Conservation (phyloP, 306 rosid species). For the Fagus sylvatica region DNA sequence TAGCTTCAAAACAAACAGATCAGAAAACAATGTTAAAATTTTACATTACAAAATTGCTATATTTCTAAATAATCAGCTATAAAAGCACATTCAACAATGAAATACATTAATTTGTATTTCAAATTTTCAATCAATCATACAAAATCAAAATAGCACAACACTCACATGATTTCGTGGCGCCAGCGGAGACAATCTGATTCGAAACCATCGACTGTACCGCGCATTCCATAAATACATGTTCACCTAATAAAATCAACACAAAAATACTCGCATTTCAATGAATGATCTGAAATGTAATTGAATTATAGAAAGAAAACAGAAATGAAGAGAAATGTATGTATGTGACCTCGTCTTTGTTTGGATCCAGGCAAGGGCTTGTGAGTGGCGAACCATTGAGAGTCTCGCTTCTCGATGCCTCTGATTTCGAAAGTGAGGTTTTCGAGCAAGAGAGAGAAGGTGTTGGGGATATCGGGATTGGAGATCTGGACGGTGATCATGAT, state of each 20-base stretch:
- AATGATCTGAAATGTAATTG: no score
- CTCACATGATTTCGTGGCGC: conserved; percentile 84
- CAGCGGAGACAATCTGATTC: conserved; percentile 73
- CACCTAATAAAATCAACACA: conserved; percentile 54
- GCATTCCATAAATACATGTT: conserved; percentile 69
- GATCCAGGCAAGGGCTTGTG: conserved; percentile 77
- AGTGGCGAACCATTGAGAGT: conserved; percentile 87
- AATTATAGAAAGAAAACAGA: not conserved
- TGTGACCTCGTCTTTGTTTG: conserved; percentile 75
- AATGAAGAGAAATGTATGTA: no score
- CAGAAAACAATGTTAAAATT: no score
- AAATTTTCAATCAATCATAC: no score
- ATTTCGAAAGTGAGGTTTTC: conserved; percentile 85
- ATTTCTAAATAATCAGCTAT: no score
- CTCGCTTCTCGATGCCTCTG: conserved; percentile 80
- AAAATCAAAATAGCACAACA: not conserved
- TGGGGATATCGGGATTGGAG: conserved; percentile 38
- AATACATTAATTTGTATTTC: not conserved
- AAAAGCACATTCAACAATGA: not conserved
- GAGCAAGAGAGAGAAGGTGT: conserved; percentile 58
- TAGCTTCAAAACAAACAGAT: no score
- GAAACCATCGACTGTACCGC: conserved; percentile 62
- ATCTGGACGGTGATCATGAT: conserved; percentile 71
- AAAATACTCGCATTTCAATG: not conserved
- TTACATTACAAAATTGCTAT: no score